These are phyloP conservation scores for Anthostomella pinea DNA, from an alignment of 2,329 filamentous ascomycete species.

Conservation along the genomic window DNA sequence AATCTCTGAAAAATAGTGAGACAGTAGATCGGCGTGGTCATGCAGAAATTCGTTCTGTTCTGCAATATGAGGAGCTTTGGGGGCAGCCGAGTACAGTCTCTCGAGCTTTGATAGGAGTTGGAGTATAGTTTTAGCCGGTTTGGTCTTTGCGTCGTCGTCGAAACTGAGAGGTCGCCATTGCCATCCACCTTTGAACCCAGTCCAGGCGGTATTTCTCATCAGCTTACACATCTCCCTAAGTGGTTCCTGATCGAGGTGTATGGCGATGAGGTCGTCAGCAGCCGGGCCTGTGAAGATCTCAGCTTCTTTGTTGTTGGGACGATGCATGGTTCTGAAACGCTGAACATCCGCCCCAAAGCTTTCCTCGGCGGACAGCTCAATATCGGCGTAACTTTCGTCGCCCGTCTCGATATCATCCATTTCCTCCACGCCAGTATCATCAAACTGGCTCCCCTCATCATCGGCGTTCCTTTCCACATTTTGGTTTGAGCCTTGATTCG, in stretches of 20 bases:
- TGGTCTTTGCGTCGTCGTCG: constrained; percentile 12
- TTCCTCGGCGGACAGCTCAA: constrained; percentile 13
- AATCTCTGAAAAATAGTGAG: constrained; percentile 26
- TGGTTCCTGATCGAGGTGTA: constrained; percentile 15
- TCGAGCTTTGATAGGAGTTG: constrained; percentile 23
- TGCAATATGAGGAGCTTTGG: constrained; percentile 17
- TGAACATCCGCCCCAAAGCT: constrained; percentile 24
- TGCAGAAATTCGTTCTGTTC: constrained; percentile 27
- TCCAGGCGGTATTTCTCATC: constrained; percentile 21
- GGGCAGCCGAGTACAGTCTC: constrained; percentile 18
- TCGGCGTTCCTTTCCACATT: constrained; percentile 2
- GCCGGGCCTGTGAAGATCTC: constrained; percentile 18
- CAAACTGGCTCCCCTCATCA: background rate
- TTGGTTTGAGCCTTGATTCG: too few species aligned
- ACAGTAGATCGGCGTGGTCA: constrained; percentile 20
- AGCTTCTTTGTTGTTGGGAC: constrained; percentile 6
- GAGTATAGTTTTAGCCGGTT: constrained; percentile 17
- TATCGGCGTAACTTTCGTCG: constrained; percentile 6
- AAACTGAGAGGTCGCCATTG: constrained; percentile 13
- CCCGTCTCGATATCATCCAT: constrained; percentile 15
- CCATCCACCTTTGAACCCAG: constrained; percentile 18
- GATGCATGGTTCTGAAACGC: constrained; percentile 16
- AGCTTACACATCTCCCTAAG: constrained; percentile 17
- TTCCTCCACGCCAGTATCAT: background rate
- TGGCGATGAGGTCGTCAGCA: constrained; percentile 17